Base-by-base conservation (phyloP, 768 basidiomycete genomes). In the Strobilomyces dryophilus region DNA sequence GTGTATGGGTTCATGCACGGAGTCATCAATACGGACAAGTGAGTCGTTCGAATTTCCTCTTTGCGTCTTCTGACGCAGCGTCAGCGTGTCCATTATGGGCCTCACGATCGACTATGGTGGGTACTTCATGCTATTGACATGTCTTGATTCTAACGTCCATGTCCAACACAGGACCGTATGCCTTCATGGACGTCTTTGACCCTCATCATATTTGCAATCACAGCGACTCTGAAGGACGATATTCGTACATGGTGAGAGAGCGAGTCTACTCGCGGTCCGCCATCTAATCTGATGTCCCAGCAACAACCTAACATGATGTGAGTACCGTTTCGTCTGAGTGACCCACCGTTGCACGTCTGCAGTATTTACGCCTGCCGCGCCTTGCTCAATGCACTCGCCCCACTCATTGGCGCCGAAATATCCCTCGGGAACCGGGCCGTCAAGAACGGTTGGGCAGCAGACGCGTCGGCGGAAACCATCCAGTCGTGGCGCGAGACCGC, bases 1-100 rank as follows among this genome's bases (percentile, higher is more conserved):
- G 92, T 83, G 8, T 89, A 88, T 67, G 92, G 92, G 1, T 94
- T 90, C 66, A 92, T 93, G 92, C 91, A 94, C 64, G 93, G 92
- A 0, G 95, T 99, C 35, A 92, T 99, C 61, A 98, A 98, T 65
- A 95, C 95, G 2, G 95, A 98, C 74, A 97, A 95, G 89, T 88
- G 59, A 53, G 79, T 27, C n/a, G 3, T 24, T 26, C 51, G 29
- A 37, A 14, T 14, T 44, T 26, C 10, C 10, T 11, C 42, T 17
- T 29, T 8, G 14, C 1, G 31, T 32, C 27, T 31, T 47, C 51
- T 66, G 31, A 66, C 51, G 12, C 40, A 34, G 41, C 34, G 15
- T n/a, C 57, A 89, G 87, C 50, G 81, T 89, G 20, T 89, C 87
- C 4, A 74, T 91, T 17, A 69, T 88, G 29, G 88, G 88, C 2